Evolutionary conservation across 179 eudicot species (phyloP).

Genomic region (Spergularia azorica): DNA sequence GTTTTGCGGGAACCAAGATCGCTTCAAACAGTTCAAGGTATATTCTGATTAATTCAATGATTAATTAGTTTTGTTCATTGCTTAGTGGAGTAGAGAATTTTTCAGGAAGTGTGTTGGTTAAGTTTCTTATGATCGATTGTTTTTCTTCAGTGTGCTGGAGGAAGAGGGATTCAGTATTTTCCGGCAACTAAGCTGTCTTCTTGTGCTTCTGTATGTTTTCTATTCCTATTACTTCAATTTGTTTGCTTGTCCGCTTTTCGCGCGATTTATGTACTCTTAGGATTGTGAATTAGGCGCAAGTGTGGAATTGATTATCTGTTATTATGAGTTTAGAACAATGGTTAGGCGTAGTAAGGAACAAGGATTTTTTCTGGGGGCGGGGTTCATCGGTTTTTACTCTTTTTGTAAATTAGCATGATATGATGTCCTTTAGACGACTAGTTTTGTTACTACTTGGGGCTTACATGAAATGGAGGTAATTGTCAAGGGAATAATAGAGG

Average conservation of each 20-base stretch:
- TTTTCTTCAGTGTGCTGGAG: constrained; percentile 43
- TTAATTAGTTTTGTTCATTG: not conserved
- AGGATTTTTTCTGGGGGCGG: not conserved
- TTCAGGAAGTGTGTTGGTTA: not conserved
- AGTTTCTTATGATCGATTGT: constrained; percentile 17
- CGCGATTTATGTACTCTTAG: not conserved
- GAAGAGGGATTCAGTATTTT: constrained; percentile 38
- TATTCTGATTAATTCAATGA: constrained; percentile 4
- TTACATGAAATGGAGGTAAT: not conserved
- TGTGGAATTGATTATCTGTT: not conserved
- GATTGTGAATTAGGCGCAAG: not conserved
- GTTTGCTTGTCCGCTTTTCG: not conserved
- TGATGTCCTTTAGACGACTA: not conserved
- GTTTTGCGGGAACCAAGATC: constrained; percentile 48
- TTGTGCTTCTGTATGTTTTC: constrained; percentile 55
- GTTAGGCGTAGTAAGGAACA: not conserved
- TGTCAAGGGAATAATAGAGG: too few relatives aligned
- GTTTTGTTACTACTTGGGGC: not conserved
- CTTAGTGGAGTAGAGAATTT: not conserved
- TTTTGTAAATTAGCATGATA: not conserved
- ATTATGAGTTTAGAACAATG: not conserved
- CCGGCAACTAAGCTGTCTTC: constrained; percentile 44
- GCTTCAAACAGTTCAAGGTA: constrained; percentile 43
- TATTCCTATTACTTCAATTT: not conserved
- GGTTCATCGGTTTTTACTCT: not conserved